Percentiles rank a stretch among this genome's conserved stretches.
These are phyloP conservation scores for Phytophthora ohioensis DNA, from an alignment of 352 stramenopile species.

Conservation along the genomic window DNA sequence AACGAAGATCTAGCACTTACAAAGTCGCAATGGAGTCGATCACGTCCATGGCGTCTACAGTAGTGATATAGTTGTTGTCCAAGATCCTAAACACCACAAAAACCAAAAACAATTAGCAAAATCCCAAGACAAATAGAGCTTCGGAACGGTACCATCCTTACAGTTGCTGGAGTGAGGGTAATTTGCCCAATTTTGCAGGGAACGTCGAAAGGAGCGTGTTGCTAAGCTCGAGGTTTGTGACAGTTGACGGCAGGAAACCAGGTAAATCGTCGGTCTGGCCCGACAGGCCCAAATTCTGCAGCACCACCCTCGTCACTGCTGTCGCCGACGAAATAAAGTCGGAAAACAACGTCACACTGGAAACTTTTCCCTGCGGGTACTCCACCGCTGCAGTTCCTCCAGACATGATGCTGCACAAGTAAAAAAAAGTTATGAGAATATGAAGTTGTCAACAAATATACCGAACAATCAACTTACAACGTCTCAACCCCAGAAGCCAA, in stretches of 20 bases:
- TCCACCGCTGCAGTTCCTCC: slow-evolving; percentile 26
- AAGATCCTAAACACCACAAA: neutral
- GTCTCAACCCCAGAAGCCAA: slow-evolving; percentile 28
- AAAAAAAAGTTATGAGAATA: slow-evolving; percentile 1
- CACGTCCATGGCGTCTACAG: slow-evolving; percentile 26
- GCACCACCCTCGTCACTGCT: slow-evolving; percentile 35
- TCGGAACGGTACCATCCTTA: neutral
- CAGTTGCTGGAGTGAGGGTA: slow-evolving; percentile 8
- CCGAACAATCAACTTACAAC: slow-evolving; percentile 23
- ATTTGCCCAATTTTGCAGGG: slow-evolving; percentile 12
- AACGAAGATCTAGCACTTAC: slow-evolving; percentile 19
- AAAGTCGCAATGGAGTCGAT: slow-evolving; percentile 34
- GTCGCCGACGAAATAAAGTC: slow-evolving; percentile 33
- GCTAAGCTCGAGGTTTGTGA: slow-evolving; percentile 35
- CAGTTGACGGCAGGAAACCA: slow-evolving; percentile 28
- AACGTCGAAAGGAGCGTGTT: slow-evolving; percentile 42
- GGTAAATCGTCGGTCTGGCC: slow-evolving; percentile 30
- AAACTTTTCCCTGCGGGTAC: slow-evolving; percentile 44
- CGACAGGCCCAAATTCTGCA: slow-evolving; percentile 41
- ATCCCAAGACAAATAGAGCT: no score
- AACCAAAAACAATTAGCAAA: no score
- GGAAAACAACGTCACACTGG: slow-evolving; percentile 27
- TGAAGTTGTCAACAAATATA: neutral
- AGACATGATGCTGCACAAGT: slow-evolving; percentile 32
- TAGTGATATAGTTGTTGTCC: slow-evolving; percentile 46